Base-by-base conservation (phyloP, 148 eudicot genomes). In the Diospyros lotus region DNA sequence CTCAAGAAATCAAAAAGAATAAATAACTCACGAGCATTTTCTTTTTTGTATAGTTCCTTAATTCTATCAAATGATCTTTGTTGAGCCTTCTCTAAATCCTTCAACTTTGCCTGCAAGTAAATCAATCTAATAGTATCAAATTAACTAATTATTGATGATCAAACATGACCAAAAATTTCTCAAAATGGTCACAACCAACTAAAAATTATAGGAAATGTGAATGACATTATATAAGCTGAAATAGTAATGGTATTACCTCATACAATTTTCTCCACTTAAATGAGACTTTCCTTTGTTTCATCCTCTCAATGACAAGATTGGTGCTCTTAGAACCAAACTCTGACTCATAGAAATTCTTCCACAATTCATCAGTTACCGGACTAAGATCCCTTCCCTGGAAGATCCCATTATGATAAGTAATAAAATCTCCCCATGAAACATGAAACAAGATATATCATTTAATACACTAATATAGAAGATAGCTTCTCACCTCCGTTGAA, bases 341-440 rank as follows among this genome's bases (percentile, higher is more conserved):
- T 46, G 8, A 51, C 81, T 72, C 79, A 71, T 89, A 95, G 76
- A 88, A 90, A 64, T 72, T 86, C 89, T 83, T 92, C 98, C 98
- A 95, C n/a, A 95, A 64, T 64, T 77, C 84, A 87, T 92, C 82
- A 59, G 98, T 92, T 46, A 89, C 81, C 3, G 87, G 89, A 78
- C 91, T 95, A 60, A 92, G 86, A 87, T 95, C 97, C 79, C 93
- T 89, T 45, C 78, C 97, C 98, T 95, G 81, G 75, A 89, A 68
- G 13, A 80, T 41, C 51, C 9, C 41, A 85, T 15, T 56, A 64
- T 2, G 53, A 17, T 41, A 68, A 17, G 38, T 52, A 58, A 78
- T 46, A 53, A 66, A 51, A 64, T 8, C 1, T 18, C 18, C 42
- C 63, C 43, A 15, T 3, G 10, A 53, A 45, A 45, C n/a, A 40